These are phyloP conservation scores for Chaetomium olivaceum DNA, from an alignment of 2,329 filamentous ascomycete species.

Conservation along the genomic window DNA sequence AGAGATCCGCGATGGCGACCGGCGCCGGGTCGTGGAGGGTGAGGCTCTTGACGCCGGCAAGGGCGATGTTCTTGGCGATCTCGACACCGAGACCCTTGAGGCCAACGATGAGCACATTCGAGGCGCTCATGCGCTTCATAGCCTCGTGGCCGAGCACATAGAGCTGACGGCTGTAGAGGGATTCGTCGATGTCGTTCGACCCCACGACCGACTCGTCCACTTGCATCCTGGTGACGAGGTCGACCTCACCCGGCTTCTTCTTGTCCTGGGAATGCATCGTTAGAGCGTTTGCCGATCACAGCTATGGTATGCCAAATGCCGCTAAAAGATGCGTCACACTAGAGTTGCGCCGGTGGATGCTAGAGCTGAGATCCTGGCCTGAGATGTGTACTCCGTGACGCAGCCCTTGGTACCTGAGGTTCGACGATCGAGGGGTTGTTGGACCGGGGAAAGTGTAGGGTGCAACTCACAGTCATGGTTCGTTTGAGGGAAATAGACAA, in stretches of 20 bases:
- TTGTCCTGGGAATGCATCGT: conserved; percentile 43
- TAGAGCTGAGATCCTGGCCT: not conserved
- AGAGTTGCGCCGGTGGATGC: not conserved
- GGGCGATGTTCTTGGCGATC: conserved; percentile 97
- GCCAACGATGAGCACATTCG: conserved; percentile 88
- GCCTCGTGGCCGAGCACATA: conserved; percentile 74
- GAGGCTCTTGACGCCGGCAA: conserved; percentile 96
- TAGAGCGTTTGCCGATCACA: conserved; percentile 9
- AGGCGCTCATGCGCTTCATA: conserved; percentile 99
- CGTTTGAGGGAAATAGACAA: conserved; percentile 58
- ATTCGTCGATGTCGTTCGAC: conserved; percentile 65
- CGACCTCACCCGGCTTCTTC: conserved; percentile 56
- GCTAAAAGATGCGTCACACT: not conserved
- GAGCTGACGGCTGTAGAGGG: conserved; percentile 72
- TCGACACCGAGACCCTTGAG: conserved; percentile 94
- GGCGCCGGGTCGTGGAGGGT: conserved; percentile 89
- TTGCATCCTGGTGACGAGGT: conserved; percentile 65
- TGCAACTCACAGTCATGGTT: conserved; percentile 59
- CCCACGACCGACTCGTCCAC: conserved; percentile 61
- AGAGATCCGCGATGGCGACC: conserved; percentile 82
- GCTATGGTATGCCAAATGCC: not conserved
- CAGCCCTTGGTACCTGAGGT: not conserved
- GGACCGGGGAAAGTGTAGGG: conserved; percentile 28
- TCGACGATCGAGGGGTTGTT: not conserved
- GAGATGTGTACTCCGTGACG: not conserved